Conservation (phyloP, 202 grass and related monocot species). For the Miscanthus sacchariflorus region DNA sequence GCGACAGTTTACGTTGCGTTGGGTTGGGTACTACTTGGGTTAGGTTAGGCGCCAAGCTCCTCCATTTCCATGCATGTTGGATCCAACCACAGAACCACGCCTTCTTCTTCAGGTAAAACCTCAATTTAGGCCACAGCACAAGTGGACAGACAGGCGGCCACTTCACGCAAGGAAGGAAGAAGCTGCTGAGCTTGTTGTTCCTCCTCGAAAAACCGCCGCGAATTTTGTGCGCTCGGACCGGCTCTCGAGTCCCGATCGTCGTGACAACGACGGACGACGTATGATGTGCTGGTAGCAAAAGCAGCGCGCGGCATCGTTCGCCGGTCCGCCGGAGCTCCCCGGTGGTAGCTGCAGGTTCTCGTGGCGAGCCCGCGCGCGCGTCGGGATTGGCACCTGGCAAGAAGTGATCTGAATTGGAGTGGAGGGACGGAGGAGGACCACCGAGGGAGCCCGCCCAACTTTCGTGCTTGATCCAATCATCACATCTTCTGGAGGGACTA, state of each 20-base stretch:
- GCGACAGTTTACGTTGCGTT: constrained; percentile 8
- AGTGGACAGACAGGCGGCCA: not conserved
- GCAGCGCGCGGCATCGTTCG: not conserved
- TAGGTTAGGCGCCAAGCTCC: constrained; percentile 21
- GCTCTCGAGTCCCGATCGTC: not conserved
- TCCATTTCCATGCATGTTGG: constrained; percentile 27
- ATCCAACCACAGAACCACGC: constrained; percentile 11
- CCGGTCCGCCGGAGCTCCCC: not conserved
- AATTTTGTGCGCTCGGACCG: not conserved
- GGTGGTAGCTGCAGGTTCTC: not conserved
- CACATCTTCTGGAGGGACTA: constrained; percentile 21
- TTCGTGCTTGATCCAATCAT: constrained; percentile 42
- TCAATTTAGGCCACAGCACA: not conserved
- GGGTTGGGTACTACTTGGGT: not conserved
- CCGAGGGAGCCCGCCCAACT: not conserved
- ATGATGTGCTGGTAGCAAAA: not conserved
- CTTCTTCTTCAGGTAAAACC: not conserved
- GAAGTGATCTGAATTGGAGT: constrained; percentile 30
- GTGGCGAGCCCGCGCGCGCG: not conserved
- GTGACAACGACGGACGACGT: not conserved
- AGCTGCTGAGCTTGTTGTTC: not conserved
- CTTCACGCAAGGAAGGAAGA: not conserved
- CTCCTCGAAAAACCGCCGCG: not conserved
- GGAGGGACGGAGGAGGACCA: not conserved
- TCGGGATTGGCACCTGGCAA: not conserved